Evolutionary conservation across 441 rosid species (phyloP).

Genomic region (Melastoma candidum): DNA sequence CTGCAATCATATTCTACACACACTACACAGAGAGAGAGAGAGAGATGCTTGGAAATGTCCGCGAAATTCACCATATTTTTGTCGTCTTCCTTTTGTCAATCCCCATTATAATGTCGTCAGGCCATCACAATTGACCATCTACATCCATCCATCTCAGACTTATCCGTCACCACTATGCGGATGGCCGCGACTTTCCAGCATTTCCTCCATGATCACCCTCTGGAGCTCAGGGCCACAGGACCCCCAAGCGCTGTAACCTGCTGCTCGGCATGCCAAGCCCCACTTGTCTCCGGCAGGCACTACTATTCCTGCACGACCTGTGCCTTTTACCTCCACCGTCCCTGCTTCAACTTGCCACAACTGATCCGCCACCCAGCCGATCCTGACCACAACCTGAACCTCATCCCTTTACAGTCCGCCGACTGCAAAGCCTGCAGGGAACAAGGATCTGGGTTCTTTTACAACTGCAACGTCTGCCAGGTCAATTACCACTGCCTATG

Average conservation of each 20-base stretch:
- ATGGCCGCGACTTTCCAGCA: not conserved
- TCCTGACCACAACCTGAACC: conserved; percentile 1
- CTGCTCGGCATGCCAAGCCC: conserved; percentile 5
- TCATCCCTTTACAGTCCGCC: not conserved
- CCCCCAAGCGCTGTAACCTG: not conserved
- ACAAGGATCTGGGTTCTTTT: not conserved
- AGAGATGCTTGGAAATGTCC: no score
- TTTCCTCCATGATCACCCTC: not conserved
- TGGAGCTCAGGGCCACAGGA: not conserved
- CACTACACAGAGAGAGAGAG: no score
- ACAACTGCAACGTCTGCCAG: conserved; percentile 6
- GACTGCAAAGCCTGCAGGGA: conserved; percentile 3
- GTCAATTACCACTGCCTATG: conserved; percentile 14
- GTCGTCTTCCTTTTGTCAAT: no score
- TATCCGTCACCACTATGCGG: not conserved
- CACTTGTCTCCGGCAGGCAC: conserved; percentile 1
- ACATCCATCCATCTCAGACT: not conserved
- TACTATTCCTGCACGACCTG: conserved; percentile 5
- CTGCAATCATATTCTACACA: no score
- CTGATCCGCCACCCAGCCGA: conserved; percentile 4
- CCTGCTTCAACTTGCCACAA: conserved; percentile 7
- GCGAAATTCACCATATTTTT: no score
- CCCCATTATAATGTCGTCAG: no score
- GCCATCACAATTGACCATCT: no score
- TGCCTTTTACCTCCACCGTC: conserved; percentile 10